A percentile compares a stretch with the other conserved stretches of the same genome.
Evolutionary conservation across 306 rosid genomes (phyloP).

Genomic region (Alnus glutinosa): DNA sequence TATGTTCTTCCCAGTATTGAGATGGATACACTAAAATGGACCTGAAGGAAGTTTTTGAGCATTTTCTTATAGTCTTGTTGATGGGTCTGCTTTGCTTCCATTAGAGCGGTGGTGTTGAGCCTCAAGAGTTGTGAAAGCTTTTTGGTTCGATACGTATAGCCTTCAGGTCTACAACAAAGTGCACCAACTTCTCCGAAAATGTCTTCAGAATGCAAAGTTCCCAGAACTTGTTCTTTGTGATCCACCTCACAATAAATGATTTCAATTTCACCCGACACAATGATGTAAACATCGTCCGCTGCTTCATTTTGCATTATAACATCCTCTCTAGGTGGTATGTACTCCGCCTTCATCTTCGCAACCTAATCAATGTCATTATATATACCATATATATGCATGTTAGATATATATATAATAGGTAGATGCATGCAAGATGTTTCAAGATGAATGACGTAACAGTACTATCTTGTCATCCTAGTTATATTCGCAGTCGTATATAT

Average conservation of each 20-base stretch:
- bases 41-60: conserved; percentile 75
- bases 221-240: conserved; percentile 48
- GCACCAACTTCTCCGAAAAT: conserved; percentile 88
- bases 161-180: conserved; percentile 68
- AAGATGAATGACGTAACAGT: too few species aligned
- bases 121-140: conserved; percentile 84
- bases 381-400: not conserved
- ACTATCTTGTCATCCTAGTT: too few species aligned
- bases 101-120: conserved; percentile 58
- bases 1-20: too few species aligned
- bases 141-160: conserved; percentile 70
- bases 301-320: conserved; percentile 74
- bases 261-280: conserved; percentile 90
- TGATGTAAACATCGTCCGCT: conserved; percentile 78
- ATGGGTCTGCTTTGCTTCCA: conserved; percentile 59
- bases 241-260: conserved; percentile 54
- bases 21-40: not conserved
- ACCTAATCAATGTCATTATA: conserved; percentile 43
- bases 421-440: too few species aligned
- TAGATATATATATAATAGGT: too few species aligned
- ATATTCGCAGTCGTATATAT: too few species aligned
- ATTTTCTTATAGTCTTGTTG: conserved; percentile 56
- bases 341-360: conserved; percentile 84
- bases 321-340: conserved; percentile 91
- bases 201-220: conserved; percentile 60